These are phyloP conservation scores for Ogataea naganishii DNA, from an alignment of 805 yeast species.

Conservation along the genomic window DNA sequence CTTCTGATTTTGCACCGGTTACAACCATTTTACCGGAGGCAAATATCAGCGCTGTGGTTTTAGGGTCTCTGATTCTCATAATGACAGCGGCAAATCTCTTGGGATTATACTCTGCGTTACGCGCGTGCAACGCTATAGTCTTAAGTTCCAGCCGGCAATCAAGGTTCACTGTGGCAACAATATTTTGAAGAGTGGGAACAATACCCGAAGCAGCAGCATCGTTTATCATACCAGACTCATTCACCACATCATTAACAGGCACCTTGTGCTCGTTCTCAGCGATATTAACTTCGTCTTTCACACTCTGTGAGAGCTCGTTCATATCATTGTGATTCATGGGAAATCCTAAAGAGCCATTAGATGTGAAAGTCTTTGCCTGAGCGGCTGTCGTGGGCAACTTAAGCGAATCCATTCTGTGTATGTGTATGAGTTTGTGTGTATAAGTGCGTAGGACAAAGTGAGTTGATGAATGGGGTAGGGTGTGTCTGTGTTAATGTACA, in stretches of 20 bases:
- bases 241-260: constrained; percentile 8
- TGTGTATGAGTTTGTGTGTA: constrained; percentile 6
- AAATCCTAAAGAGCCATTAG: constrained; percentile 53
- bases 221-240: constrained; percentile 27
- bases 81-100: constrained; percentile 98
- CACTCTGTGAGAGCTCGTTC: constrained; percentile 5
- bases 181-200: constrained; percentile 91
- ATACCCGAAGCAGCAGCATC: constrained; percentile 86
- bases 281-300: constrained; percentile 16
- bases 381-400: constrained; percentile 74
- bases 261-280: constrained; percentile 11
- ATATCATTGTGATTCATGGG: constrained; percentile 41
- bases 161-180: constrained; percentile 94
- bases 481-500: no score
- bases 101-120: constrained; percentile 98
- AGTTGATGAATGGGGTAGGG: no score
- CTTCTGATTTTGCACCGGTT: constrained; percentile 98
- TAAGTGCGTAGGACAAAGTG: no score
- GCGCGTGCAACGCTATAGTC: constrained; percentile 95
- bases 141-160: constrained; percentile 94
- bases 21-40: constrained; percentile 99
- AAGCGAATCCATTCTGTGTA: constrained; percentile 51
- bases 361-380: constrained; percentile 64
- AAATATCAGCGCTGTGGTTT: constrained; percentile 93
- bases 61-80: constrained; percentile 98